Evolutionary conservation across 140 eudicot species (phyloP), one percentile per base, ranked within the genome.

Genomic region (Eryngium alpinum): DNA sequence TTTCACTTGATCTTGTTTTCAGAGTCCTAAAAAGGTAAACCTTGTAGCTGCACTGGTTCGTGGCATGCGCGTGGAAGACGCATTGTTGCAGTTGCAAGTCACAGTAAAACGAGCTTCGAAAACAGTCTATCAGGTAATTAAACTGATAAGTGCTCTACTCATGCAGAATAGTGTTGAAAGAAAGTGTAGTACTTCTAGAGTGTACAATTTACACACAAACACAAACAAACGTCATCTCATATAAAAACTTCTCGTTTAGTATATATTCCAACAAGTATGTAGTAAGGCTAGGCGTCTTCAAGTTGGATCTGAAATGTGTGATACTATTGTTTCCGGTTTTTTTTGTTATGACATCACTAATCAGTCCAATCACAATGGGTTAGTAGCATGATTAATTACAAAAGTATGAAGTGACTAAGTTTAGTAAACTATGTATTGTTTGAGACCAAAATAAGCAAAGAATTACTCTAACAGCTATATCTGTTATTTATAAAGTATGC

Each of bases 31-130:
- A 87, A 94, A 94, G 97, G 91, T 94, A 79, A 94, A 94, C 88
- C 89, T 94, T 89, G 98, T 92, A 70, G 98, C 98, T 79, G 90
- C 94, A 60, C 87, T 94, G 86, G 89, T 94, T 34, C 97, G 98
- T 82, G 98, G 98, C 70, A 94, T 94, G 98, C 98, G 97, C 33
- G 98, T 92, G 62, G 98, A 94, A 86, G 98, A 94, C 88, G 98
- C 98, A 69, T 86, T 94, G 84, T 83, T 94, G 86, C 98, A 94
- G 93, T 85, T 94, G 87, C 98, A 94, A 84, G 90, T 94, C 80
- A 92, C 95, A 1, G 95, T 94, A 70, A 94, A 94, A 71, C 89
- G 98, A 86, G 98, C 97, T 73, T 85, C 97, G 50, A 94, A 92
- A 88, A 92, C 98, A 31, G 98, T 94, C 75, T 94, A 94, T 83